Evolutionary conservation across 441 rosid genomes (phyloP), one percentile per base, ranked within the genome.

Genomic region (Erysimum cheiri): DNA sequence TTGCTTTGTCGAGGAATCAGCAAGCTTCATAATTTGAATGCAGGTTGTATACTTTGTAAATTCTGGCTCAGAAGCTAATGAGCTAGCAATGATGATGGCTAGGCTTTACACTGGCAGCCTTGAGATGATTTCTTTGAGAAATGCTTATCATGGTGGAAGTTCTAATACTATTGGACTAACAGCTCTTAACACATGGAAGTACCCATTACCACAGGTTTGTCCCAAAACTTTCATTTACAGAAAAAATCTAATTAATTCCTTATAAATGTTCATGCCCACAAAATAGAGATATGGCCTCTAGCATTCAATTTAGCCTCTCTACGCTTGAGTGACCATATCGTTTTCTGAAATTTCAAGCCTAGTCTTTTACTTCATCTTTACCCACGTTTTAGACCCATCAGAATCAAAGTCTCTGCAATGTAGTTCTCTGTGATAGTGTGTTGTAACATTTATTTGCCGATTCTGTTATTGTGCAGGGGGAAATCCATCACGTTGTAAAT

Each of bases 131-230:
- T 85, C 97, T 4, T 73, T 94, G 78, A 84, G 98, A 80, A 94
- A 92, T 83, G 90, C 97, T 33, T 94, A 92, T 84, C 99, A 92
- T 59, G 98, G 98, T 75, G 99, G 99, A 79, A 92, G 96, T 78
- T 84, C 98, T 63, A 77, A 65, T 69, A 90, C 98, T 17, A 84
- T 92, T 72, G 98, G 96, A 77, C 80, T 94, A 41, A 92, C 97
- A 28, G 94, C 98, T 28, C 71, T 92, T 14, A 88, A 85, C 80
- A 90, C 98, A 5, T 92, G 94, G 98, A 94, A 94, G 77, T 94
- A 94, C 78, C 77, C 97, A 22, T 83, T 94, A 40, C 99, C 96
- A 58, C 93, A 94, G 97, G 96, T 89, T 70, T 72, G 57, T 60
- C 47, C 44, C 37, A 60, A 37, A 40, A 53, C 53, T 58, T 43